Conservation (phyloP, 345 rosid genomes). For the Euphorbia peplus region DNA sequence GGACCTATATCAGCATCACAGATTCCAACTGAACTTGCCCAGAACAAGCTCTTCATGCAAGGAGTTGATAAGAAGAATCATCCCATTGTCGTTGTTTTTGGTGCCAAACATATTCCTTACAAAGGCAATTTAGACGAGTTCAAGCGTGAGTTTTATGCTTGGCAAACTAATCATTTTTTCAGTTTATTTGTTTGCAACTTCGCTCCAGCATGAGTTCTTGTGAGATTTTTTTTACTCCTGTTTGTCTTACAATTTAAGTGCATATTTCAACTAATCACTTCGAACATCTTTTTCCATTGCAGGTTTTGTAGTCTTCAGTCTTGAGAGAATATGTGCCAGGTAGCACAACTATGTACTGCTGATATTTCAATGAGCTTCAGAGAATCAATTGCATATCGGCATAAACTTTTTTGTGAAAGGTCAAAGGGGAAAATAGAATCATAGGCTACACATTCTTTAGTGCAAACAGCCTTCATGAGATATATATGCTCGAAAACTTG, state of each 20-base stretch:
- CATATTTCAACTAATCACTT: neutral
- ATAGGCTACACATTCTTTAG: neutral
- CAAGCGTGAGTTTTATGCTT: constrained; percentile 49
- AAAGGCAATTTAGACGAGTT: constrained; percentile 67
- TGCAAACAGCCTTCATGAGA: neutral
- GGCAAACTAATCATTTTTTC: neutral
- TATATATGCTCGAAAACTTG: too few species aligned
- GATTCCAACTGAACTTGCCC: constrained; percentile 55
- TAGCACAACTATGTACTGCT: constrained; percentile 12
- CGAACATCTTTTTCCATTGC: neutral
- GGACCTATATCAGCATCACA: constrained; percentile 54
- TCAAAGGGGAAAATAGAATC: neutral
- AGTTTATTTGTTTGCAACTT: neutral
- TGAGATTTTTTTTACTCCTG: neutral
- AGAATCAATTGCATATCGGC: neutral
- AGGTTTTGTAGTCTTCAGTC: constrained; percentile 44
- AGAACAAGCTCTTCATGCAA: constrained; percentile 67
- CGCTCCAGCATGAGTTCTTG: neutral
- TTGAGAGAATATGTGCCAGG: constrained; percentile 73
- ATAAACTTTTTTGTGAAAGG: neutral
- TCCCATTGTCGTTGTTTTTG: constrained; percentile 54
- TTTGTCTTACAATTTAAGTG: neutral
- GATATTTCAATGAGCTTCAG: neutral
- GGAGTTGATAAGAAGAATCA: constrained; percentile 72
- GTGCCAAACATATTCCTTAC: constrained; percentile 59